Conservation (phyloP, 306 rosid species). For the Sophora flavescens region DNA sequence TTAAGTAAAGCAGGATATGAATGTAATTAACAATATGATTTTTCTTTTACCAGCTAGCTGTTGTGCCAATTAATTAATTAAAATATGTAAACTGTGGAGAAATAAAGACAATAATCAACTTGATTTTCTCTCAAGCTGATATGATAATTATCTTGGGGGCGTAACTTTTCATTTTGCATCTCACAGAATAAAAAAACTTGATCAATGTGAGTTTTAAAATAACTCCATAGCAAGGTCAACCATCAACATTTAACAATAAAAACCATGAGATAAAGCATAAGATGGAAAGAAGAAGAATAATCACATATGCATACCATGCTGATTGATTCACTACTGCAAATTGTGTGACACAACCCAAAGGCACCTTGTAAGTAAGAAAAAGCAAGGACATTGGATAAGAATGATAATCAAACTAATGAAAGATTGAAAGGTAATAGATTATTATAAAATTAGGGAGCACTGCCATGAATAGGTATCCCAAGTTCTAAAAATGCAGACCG, state of each 20-base stretch:
- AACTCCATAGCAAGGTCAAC: slow-evolving; percentile 1
- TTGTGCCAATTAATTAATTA: no score
- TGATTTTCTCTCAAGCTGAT: no score
- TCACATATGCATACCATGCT: slow-evolving; percentile 56
- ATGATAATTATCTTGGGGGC: no score
- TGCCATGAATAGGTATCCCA: neutral
- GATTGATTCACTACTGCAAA: slow-evolving; percentile 78
- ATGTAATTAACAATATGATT: no score
- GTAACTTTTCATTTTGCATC: neutral
- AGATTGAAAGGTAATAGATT: neutral
- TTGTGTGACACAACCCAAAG: slow-evolving; percentile 81
- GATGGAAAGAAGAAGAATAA: neutral
- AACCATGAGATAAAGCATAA: slow-evolving; percentile 6
- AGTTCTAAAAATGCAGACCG: slow-evolving; percentile 60
- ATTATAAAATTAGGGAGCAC: slow-evolving; percentile 24
- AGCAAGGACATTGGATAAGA: slow-evolving; percentile 36
- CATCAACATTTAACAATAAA: slow-evolving; percentile 1
- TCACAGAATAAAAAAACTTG: slow-evolving; percentile 7
- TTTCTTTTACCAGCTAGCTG: no score
- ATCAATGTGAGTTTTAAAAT: neutral
- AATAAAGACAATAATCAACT: no score
- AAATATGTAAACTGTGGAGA: no score
- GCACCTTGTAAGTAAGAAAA: slow-evolving; percentile 58
- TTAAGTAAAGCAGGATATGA: no score
- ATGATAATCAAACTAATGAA: neutral